Conservation (phyloP, 2,329 filamentous ascomycete species). For the Penicillium sp. region DNA sequence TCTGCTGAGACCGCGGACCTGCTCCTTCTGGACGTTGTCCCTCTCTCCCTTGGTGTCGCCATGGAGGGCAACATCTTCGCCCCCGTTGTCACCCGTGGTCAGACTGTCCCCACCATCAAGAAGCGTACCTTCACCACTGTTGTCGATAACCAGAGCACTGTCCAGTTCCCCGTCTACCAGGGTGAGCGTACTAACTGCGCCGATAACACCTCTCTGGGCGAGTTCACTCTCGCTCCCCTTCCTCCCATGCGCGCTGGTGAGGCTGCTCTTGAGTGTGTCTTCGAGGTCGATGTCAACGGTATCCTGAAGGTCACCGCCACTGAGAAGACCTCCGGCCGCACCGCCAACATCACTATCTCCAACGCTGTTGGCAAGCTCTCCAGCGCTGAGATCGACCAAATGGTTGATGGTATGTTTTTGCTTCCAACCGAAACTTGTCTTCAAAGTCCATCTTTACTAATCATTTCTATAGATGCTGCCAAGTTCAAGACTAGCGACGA, state of each 20-base stretch:
- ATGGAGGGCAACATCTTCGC: slow-evolving; percentile 99
- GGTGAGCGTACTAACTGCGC: slow-evolving; percentile 98
- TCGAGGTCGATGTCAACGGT: slow-evolving; percentile 99
- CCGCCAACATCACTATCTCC: slow-evolving; percentile 98
- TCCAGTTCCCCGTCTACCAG: slow-evolving; percentile 91
- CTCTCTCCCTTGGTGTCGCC: slow-evolving; percentile 94
- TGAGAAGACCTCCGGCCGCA: slow-evolving; percentile 97
- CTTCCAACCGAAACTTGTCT: background rate
- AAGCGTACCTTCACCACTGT: slow-evolving; percentile 85
- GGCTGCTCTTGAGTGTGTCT: slow-evolving; percentile 93
- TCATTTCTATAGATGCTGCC: slow-evolving; percentile 66
- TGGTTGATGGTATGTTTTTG: slow-evolving; percentile 71
- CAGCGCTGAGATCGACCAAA: slow-evolving; percentile 90
- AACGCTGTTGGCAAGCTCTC: slow-evolving; percentile 99
- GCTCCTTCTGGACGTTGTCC: slow-evolving; percentile 91
- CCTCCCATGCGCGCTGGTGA: slow-evolving; percentile 89
- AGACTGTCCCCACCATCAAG: slow-evolving; percentile 76
- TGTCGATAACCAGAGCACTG: slow-evolving; percentile 67
- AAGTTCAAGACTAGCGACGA: slow-evolving; percentile 99
- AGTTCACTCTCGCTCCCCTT: slow-evolving; percentile 91
- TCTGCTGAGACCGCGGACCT: slow-evolving; percentile 93
- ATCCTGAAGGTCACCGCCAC: slow-evolving; percentile 99
- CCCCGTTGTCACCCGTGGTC: slow-evolving; percentile 78
- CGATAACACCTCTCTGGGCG: slow-evolving; percentile 95
- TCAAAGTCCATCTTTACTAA: slow-evolving; percentile 10